Evolutionary conservation across 1,284 basidiomycete genomes (phyloP), one percentile per base, ranked within the genome.

Genomic region (Boletus semigastroideus): DNA sequence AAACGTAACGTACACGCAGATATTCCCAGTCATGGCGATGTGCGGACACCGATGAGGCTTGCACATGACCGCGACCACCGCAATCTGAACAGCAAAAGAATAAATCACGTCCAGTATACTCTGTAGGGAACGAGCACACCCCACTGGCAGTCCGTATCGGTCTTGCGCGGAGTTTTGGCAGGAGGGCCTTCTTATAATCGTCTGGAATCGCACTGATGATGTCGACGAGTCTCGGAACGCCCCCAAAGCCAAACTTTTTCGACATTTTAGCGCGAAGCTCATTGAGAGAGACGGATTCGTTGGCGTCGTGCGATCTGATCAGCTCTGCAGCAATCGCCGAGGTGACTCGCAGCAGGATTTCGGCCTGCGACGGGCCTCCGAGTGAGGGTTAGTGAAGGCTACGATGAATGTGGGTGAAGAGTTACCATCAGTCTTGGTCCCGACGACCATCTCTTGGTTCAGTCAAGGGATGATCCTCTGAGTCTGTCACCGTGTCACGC

Each of bases 1-100:
- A 20, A 55, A 38, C 40, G 9, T 9, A n/a, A 73, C 86, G 60
- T 65, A 94, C 86, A 99, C 96, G 74, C 97, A 99, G 48, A 99
- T 98, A 67, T 99, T 98, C n/a, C 97, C 97, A 0, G 97, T 99
- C 90, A 99, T 96, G 7, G 97, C 97, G 54, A 99, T 99, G 73
- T 99, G 97, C 6, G 97, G 97, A 77, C 97, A 99, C 46, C 97
- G 84, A 78, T 99, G 97, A 3, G 97, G 97, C 70, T 99, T 99
- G 79, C 95, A 98, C 97, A 99, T 99, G 36, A 99, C 96, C 5
- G 97, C 97, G 6, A 99, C 97, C 16, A 99, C 97, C 1, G 97
- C 97, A 53, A 97, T 96, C 91, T 93, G 65, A 2, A 36, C 10
- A 19, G 28, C 4, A 16, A 25, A 19, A 44, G 16, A 31, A 42